Conservation (phyloP, 1,284 basidiomycete genomes). For the Ceratobasidium sp. region DNA sequence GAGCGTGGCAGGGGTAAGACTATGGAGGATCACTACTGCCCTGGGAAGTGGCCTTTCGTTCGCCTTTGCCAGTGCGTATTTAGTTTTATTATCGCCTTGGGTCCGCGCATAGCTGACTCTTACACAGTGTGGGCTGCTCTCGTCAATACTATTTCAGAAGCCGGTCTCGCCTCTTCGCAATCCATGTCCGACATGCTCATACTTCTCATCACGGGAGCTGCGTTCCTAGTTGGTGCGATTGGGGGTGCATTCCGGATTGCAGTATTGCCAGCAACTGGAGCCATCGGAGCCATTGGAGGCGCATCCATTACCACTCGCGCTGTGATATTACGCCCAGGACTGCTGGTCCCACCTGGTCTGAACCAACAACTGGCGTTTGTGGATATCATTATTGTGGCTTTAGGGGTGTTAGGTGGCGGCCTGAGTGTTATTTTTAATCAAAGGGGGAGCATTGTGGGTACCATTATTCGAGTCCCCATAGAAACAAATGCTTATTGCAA, state of each 20-base stretch:
- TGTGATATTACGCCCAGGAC: slow-evolving; percentile 36
- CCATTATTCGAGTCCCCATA: not conserved
- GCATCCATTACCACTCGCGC: slow-evolving; percentile 17
- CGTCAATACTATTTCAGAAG: slow-evolving; percentile 37
- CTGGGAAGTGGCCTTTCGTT: slow-evolving; percentile 28
- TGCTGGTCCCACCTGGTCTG: slow-evolving; percentile 29
- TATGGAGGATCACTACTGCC: slow-evolving; percentile 38
- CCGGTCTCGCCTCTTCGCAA: slow-evolving; percentile 32
- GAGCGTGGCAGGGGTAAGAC: slow-evolving; percentile 24
- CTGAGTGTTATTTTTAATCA: slow-evolving; percentile 40
- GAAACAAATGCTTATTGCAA: not conserved
- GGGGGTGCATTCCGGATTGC: slow-evolving; percentile 33
- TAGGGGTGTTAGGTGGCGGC: slow-evolving; percentile 13
- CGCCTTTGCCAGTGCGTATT: slow-evolving; percentile 40
- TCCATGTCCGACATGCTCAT: slow-evolving; percentile 43
- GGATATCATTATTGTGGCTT: slow-evolving; percentile 29
- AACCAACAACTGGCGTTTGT: slow-evolving; percentile 39
- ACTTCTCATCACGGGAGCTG: slow-evolving; percentile 35
- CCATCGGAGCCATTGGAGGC: slow-evolving; percentile 33
- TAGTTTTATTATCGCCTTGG: not conserved
- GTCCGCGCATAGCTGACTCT: not conserved
- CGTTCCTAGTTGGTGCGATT: slow-evolving; percentile 27
- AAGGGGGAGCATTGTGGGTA: slow-evolving; percentile 26
- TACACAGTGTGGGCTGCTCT: slow-evolving; percentile 33
- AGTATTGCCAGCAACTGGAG: slow-evolving; percentile 20